Evolutionary conservation across 2,329 filamentous ascomycete species (phyloP).

Genomic region (Chalaropsis thielavioides): DNA sequence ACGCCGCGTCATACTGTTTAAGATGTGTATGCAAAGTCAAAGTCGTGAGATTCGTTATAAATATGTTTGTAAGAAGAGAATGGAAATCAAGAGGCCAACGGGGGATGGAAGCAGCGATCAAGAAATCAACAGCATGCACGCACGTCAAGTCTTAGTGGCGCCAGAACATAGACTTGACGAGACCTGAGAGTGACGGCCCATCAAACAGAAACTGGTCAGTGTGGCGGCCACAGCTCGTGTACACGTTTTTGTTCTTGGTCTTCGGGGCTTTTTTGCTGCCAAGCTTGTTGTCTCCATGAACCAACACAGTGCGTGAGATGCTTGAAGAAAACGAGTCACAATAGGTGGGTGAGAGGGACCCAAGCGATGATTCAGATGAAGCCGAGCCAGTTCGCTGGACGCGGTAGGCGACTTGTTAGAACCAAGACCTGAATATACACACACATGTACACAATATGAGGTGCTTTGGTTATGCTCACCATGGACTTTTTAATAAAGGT

Average conservation of each 20-base stretch:
- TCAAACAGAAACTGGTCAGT: conserved; percentile 39
- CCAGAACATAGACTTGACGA: conserved; percentile 29
- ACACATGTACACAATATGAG: not conserved
- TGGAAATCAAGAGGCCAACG: not conserved
- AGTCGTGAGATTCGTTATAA: not conserved
- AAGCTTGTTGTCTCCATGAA: not conserved
- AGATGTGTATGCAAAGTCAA: not conserved
- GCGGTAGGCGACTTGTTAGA: not conserved
- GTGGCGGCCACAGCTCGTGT: conserved; percentile 42
- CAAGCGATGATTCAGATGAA: conserved; percentile 5
- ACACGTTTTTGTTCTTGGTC: conserved; percentile 31
- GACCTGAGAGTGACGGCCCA: conserved; percentile 32
- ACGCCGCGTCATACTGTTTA: not conserved
- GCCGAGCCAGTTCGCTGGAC: conserved; percentile 8
- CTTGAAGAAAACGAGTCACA: not conserved
- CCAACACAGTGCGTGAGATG: conserved; percentile 15
- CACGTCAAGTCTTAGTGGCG: conserved; percentile 11
- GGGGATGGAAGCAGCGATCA: not conserved
- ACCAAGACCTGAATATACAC: too few species aligned
- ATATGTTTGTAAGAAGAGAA: not conserved
- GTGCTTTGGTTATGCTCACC: not conserved
- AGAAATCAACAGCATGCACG: not conserved
- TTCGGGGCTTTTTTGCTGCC: conserved; percentile 15
- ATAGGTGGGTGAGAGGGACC: not conserved
- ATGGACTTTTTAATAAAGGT: conserved; percentile 9